A percentile compares a stretch with the other conserved stretches of the same genome.
phyloP scores from a whole-genome alignment of 805 yeast genomes.

The Myxozyma mucilagina region DNA sequence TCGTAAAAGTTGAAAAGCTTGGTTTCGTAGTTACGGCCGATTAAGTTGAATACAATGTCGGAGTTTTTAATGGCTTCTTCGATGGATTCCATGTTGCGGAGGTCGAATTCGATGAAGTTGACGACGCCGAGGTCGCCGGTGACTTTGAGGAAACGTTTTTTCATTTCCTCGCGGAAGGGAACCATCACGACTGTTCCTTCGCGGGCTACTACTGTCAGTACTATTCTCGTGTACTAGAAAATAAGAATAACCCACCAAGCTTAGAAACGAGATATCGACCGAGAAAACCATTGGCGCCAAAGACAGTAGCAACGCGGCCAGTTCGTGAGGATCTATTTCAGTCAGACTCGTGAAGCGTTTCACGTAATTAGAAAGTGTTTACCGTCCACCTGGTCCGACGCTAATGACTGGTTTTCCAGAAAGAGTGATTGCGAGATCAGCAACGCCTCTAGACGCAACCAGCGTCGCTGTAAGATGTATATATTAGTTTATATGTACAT shows the following conservation, averaged over 20 bases:
- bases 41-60: constrained; percentile 77
- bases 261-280: constrained; percentile 72
- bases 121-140: constrained; percentile 88
- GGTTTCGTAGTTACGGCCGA: constrained; percentile 74
- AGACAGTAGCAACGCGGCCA: constrained; percentile 85
- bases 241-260: constrained; percentile 39
- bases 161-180: constrained; percentile 80
- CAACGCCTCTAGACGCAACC: constrained; percentile 8
- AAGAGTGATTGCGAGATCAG: constrained; percentile 59
- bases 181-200: constrained; percentile 77
- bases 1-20: constrained; percentile 74
- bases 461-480: background rate
- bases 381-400: constrained; percentile 71
- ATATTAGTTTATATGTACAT: background rate
- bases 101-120: constrained; percentile 77
- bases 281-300: constrained; percentile 77
- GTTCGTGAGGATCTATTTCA: constrained; percentile 64
- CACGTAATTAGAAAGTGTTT: background rate
- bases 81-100: constrained; percentile 72
- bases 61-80: constrained; percentile 76
- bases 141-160: constrained; percentile 74
- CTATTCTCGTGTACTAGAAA: background rate
- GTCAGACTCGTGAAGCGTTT: background rate
- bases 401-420: constrained; percentile 71
- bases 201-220: constrained; percentile 48